phyloP scores from a whole-genome alignment of 2,329 filamentous ascomycete species.

The Cercospora sp. region DNA sequence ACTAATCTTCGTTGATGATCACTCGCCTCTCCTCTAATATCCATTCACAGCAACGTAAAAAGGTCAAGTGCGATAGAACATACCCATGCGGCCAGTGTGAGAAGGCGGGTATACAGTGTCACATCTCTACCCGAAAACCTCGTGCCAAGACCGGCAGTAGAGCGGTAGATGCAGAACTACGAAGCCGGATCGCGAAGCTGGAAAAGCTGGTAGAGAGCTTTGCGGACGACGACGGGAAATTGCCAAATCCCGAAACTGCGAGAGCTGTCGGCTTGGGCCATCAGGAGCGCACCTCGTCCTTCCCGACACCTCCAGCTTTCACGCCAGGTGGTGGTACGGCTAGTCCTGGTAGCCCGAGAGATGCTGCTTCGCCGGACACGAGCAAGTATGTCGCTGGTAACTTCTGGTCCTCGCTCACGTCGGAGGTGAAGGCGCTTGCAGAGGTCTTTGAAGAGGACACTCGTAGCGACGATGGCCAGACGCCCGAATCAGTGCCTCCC shows the following conservation, averaged over 20 bases:
- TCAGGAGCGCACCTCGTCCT: neutral
- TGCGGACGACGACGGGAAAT: slow-evolving; percentile 25
- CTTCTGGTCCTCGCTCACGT: slow-evolving; percentile 38
- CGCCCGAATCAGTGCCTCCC: slow-evolving; percentile 25
- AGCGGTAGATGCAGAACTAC: slow-evolving; percentile 27
- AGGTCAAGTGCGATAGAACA: slow-evolving; percentile 28
- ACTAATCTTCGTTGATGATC: neutral
- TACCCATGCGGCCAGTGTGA: slow-evolving; percentile 28
- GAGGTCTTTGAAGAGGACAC: slow-evolving; percentile 37
- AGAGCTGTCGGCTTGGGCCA: neutral
- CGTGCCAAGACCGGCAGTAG: slow-evolving; percentile 27
- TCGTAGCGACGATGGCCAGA: slow-evolving; percentile 21
- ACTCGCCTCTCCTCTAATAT: neutral
- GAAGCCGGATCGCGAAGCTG: slow-evolving; percentile 29
- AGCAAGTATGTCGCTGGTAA: slow-evolving; percentile 36
- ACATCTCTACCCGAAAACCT: slow-evolving; percentile 26
- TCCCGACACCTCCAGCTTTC: neutral
- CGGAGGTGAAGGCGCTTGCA: slow-evolving; percentile 37
- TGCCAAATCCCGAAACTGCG: neutral
- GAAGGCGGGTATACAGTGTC: slow-evolving; percentile 21
- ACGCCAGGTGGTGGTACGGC: neutral
- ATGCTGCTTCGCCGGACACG: slow-evolving; percentile 21
- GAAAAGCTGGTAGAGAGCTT: slow-evolving; percentile 30
- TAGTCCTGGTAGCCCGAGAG: slow-evolving; percentile 17
- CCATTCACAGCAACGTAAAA: slow-evolving; percentile 9